Conservation (phyloP, 805 yeast genomes). For the Candida hispaniensis region DNA sequence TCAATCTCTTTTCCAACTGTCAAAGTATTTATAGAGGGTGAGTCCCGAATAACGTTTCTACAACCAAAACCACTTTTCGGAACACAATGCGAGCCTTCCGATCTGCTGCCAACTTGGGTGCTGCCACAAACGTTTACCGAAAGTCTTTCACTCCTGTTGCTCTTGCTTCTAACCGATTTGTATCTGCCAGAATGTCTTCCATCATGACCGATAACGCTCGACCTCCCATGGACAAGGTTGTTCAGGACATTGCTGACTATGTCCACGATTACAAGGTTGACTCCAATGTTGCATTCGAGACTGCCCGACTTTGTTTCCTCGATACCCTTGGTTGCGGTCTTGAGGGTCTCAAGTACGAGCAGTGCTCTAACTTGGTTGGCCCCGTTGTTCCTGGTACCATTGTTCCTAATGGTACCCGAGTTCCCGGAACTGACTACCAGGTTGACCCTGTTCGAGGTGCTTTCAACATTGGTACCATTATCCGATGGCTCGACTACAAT, state of each 20-base stretch:
- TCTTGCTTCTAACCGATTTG: constrained; percentile 16
- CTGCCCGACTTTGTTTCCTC: constrained; percentile 45
- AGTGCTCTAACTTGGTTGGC: constrained; percentile 39
- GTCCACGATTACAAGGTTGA: constrained; percentile 38
- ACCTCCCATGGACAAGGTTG: constrained; percentile 41
- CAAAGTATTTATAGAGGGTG: too few species aligned
- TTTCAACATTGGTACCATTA: constrained; percentile 44
- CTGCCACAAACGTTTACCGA: constrained; percentile 16
- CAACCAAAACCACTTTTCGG: too few species aligned
- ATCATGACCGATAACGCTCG: constrained; percentile 36
- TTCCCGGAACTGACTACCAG: constrained; percentile 41
- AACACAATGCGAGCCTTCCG: constrained; percentile 15
- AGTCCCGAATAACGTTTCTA: too few species aligned
- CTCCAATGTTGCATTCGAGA: constrained; percentile 40
- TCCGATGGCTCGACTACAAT: constrained; percentile 52
- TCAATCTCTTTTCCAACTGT: too few species aligned
- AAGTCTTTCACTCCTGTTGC: constrained; percentile 16
- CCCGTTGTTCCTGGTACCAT: constrained; percentile 49
- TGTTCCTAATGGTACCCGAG: constrained; percentile 46
- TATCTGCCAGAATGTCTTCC: constrained; percentile 16
- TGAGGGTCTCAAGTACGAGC: constrained; percentile 44
- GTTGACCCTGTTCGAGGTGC: constrained; percentile 51
- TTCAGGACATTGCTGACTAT: constrained; percentile 41
- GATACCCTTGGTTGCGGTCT: constrained; percentile 54
- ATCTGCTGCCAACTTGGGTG: constrained; percentile 17